These are phyloP conservation scores for Cercospora sesami DNA, from an alignment of 2,329 filamentous ascomycete species.

Conservation along the genomic window DNA sequence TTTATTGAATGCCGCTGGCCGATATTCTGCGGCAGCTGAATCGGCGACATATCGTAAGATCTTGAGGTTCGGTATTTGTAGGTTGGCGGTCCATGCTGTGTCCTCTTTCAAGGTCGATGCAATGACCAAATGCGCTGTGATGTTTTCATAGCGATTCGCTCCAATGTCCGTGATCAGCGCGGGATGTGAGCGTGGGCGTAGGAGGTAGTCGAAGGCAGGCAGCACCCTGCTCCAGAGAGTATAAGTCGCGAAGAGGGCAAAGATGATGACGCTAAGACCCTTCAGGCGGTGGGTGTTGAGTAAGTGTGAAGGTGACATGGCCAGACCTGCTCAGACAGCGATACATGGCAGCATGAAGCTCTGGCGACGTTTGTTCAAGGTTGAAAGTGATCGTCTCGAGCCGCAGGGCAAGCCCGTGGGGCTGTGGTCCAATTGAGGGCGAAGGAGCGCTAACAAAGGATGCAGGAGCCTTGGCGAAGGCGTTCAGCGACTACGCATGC, in stretches of 20 bases:
- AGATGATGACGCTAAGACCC: neutral
- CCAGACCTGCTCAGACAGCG: neutral
- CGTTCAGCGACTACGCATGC: neutral
- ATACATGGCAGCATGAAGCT: neutral
- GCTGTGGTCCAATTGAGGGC: neutral
- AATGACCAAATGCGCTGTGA: slow-evolving; percentile 19
- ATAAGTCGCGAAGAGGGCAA: neutral
- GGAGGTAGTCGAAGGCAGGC: neutral
- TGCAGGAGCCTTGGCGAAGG: neutral
- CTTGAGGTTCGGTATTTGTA: slow-evolving; percentile 24
- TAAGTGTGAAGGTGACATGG: neutral
- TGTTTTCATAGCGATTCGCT: neutral
- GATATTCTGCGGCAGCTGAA: slow-evolving; percentile 46
- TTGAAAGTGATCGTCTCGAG: neutral
- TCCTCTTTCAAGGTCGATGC: slow-evolving; percentile 20
- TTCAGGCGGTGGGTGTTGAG: neutral
- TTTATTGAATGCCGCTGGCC: slow-evolving; percentile 52
- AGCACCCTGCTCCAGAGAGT: neutral
- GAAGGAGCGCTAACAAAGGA: neutral
- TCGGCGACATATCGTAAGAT: slow-evolving; percentile 27
- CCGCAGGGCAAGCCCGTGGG: neutral
- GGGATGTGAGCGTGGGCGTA: neutral
- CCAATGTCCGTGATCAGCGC: neutral
- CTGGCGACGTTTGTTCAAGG: neutral
- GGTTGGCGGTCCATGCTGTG: slow-evolving; percentile 22